A percentile compares a stretch with the other conserved stretches of the same genome.
Conservation (phyloP, 352 stramenopile species). For the Globisporangium canariense region DNA sequence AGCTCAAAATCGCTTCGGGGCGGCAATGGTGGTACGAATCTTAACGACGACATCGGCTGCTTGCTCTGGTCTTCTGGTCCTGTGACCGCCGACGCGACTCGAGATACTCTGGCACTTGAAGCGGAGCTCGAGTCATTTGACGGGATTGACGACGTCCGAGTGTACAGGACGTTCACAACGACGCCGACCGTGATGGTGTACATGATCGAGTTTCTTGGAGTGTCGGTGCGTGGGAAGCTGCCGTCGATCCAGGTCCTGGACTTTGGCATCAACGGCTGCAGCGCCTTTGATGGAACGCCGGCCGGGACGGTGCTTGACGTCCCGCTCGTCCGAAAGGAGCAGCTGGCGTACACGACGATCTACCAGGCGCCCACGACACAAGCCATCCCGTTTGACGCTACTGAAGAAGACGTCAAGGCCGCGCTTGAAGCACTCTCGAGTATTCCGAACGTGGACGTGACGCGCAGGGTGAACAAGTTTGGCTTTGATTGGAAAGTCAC, state of each 20-base stretch:
- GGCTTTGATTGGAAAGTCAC: slow-evolving; percentile 92
- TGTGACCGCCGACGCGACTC: slow-evolving; percentile 27
- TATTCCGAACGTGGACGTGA: slow-evolving; percentile 89
- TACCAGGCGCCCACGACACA: slow-evolving; percentile 90
- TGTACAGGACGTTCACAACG: slow-evolving; percentile 45
- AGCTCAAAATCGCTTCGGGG: slow-evolving; percentile 78
- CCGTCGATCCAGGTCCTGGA: slow-evolving; percentile 85
- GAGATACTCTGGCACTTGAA: slow-evolving; percentile 54
- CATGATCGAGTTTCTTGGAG: slow-evolving; percentile 90
- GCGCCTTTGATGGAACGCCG: slow-evolving; percentile 47
- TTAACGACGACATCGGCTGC: slow-evolving; percentile 79
- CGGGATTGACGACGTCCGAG: slow-evolving; percentile 71
- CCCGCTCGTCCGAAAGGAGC: slow-evolving; percentile 34
- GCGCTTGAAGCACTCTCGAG: slow-evolving; percentile 89
- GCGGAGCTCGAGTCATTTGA: slow-evolving; percentile 63
- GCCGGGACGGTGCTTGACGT: slow-evolving; percentile 5
- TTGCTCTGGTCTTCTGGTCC: slow-evolving; percentile 69
- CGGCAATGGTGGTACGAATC: slow-evolving; percentile 55
- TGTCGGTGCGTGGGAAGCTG: slow-evolving; percentile 87
- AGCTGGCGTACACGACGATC: slow-evolving; percentile 70
- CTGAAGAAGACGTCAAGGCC: slow-evolving; percentile 88
- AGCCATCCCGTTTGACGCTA: slow-evolving; percentile 89
- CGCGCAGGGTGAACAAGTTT: slow-evolving; percentile 72
- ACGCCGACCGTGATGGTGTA: slow-evolving; percentile 77
- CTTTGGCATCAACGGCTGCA: slow-evolving; percentile 91